These are phyloP conservation scores for Wickerhamiella dianesei DNA, from an alignment of 805 yeast species.

Conservation along the genomic window DNA sequence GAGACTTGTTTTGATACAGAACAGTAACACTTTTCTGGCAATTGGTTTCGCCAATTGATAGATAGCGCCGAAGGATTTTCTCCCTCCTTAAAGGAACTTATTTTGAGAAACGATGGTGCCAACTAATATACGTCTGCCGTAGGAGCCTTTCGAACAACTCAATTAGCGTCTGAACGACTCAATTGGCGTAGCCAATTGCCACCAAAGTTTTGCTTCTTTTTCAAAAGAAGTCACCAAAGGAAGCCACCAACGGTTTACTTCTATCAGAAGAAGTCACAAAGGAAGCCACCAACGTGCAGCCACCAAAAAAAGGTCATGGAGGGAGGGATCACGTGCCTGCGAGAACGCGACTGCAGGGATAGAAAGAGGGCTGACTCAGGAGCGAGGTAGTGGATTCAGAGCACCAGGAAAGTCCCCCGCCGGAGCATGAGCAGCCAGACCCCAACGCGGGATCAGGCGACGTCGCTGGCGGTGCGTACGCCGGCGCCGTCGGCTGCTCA, in stretches of 20 bases:
- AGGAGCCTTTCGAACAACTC: no score
- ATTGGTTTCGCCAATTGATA: no score
- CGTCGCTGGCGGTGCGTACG: conserved; percentile 2
- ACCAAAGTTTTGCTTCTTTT: no score
- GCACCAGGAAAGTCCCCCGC: neutral
- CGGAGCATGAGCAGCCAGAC: conserved; percentile 1
- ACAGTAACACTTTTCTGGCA: neutral
- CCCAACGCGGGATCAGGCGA: conserved; percentile 1
- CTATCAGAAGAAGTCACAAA: neutral
- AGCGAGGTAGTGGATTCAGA: neutral
- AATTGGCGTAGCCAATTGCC: no score
- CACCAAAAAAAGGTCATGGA: neutral
- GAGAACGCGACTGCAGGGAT: neutral
- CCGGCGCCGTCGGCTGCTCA: neutral
- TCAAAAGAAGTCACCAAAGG: no score
- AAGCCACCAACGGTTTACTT: no score
- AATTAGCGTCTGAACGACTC: no score
- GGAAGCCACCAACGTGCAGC: neutral
- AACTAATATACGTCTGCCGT: no score
- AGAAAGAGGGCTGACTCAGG: neutral
- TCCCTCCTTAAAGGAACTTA: no score
- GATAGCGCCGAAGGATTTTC: no score
- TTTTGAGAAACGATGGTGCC: no score
- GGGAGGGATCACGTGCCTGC: neutral
- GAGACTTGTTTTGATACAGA: no score